Evolutionary conservation across 768 basidiomycete species (phyloP), one percentile per base, ranked within the genome.

Genomic region (Suillus clintonianus): DNA sequence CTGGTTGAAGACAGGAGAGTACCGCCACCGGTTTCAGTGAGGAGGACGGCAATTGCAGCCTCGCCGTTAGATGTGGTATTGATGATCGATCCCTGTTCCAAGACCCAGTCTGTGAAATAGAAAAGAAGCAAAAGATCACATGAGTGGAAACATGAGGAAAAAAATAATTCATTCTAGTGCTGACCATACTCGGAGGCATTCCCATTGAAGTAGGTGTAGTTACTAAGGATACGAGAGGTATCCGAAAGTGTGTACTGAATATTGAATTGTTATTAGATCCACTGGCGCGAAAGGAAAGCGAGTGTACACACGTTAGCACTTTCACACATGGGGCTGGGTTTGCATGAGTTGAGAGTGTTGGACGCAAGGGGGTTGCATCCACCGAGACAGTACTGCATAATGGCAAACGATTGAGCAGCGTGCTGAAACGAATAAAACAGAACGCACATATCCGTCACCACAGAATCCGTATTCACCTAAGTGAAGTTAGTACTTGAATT

Each of bases 321-420:
- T 71, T 88, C 70, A 76, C 94, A 95, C 45, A 94, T 72, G 0
- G 94, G 93, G 51, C 82, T 83, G 2, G 92, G 91, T 55, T 71
- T 75, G 77, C 92, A 95, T 0, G 92, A 92, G 63, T 77, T 76
- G 43, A 89, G 75, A 4, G 83, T 72, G 69, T 87, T 69, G 7
- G 93, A 95, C 48, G 80, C 76, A 36, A 92, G 80, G 22, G 94
- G 92, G 70, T 95, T 86, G 79, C 94, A 95, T n/a, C 94, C 94
- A 54, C 91, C 91, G 39, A 93, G 79, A 72, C 93, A 94, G 74
- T 87, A 94, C 88, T 92, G 68, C 22, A 58, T 36, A 57, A 41
- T 51, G 9, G 3, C 65, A 27, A 45, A 13, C 34, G 48, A 19
- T 24, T 71, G 60, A 72, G 17, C 27, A 11, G 17, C 39, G 27